phyloP scores from a whole-genome alignment of 164 flowering plant genomes.

The Magnolia changhungtana region DNA sequence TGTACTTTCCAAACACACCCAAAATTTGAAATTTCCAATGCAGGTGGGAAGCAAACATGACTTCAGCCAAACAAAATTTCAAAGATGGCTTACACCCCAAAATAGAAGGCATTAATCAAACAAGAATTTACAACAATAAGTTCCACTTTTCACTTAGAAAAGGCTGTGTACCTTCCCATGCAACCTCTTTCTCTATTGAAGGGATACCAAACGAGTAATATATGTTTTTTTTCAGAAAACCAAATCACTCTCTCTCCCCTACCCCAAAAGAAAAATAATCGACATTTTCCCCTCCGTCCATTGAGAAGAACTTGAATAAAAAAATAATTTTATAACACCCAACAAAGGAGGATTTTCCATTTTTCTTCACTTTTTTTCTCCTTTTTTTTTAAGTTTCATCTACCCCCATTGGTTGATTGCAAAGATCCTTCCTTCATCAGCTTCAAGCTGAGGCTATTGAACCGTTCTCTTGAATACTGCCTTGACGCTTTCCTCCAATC shows the following conservation, averaged over 20 bases:
- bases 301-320: conserved; percentile 1
- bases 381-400: conserved; percentile 9
- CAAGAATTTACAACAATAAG: neutral
- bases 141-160: neutral
- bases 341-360: conserved; percentile 3
- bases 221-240: neutral
- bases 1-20: no score
- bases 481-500: conserved; percentile 93
- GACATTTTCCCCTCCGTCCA: neutral
- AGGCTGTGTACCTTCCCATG: neutral
- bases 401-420: conserved; percentile 30
- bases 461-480: conserved; percentile 78
- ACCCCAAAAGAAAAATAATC: neutral
- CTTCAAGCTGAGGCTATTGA: conserved; percentile 63
- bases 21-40: no score
- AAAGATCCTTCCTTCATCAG: conserved; percentile 69
- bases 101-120: neutral
- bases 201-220: neutral
- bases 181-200: neutral
- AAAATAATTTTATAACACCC: conserved; percentile 9
- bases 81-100: neutral
- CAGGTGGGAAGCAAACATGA: no score
- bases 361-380: neutral
- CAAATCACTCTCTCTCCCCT: neutral
- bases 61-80: neutral